Percentiles rank a stretch among this genome's conserved stretches.
Conservation (phyloP, 129 eudicot genomes). For the Lactuca sativa region DNA sequence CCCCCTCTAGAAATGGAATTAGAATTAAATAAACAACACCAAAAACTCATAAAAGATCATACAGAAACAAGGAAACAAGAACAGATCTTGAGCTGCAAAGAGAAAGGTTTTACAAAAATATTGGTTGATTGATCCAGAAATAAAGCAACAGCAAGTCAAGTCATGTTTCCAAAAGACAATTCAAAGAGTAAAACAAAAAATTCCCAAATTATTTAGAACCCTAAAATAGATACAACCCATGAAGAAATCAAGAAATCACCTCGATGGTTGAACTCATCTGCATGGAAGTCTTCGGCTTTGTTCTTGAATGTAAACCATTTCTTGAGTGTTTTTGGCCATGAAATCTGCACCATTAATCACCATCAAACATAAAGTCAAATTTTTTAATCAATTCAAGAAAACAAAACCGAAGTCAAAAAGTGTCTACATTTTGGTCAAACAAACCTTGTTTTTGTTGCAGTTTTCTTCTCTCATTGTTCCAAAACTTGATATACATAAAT, state of each 20-base stretch:
- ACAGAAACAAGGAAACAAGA: slow-evolving; percentile 34
- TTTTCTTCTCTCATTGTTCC: slow-evolving; percentile 76
- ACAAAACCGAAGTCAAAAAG: neutral
- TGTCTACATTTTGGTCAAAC: slow-evolving; percentile 27
- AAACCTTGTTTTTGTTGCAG: slow-evolving; percentile 85
- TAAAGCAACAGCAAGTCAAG: slow-evolving; percentile 29
- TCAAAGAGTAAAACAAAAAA: neutral
- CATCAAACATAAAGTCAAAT: slow-evolving; percentile 23
- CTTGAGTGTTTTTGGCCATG: slow-evolving; percentile 81
- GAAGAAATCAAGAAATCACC: slow-evolving; percentile 39
- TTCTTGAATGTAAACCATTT: slow-evolving; percentile 88
- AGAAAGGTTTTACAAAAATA: slow-evolving; percentile 10
- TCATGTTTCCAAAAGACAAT: slow-evolving; percentile 21
- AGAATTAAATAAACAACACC: neutral
- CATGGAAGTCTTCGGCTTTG: slow-evolving; percentile 86
- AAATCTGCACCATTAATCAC: slow-evolving; percentile 49
- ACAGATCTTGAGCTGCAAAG: slow-evolving; percentile 33
- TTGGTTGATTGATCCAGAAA: slow-evolving; percentile 28
- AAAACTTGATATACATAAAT: slow-evolving; percentile 40
- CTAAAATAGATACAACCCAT: slow-evolving; percentile 26
- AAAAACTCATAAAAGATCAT: slow-evolving; percentile 12
- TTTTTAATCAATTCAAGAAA: slow-evolving; percentile 14
- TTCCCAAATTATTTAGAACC: slow-evolving; percentile 31
- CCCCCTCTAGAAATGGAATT: slow-evolving; percentile 12
- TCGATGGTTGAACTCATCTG: slow-evolving; percentile 55